Evolutionary conservation across 306 rosid species (phyloP).

Genomic region (Trichosanthes cucumerina): DNA sequence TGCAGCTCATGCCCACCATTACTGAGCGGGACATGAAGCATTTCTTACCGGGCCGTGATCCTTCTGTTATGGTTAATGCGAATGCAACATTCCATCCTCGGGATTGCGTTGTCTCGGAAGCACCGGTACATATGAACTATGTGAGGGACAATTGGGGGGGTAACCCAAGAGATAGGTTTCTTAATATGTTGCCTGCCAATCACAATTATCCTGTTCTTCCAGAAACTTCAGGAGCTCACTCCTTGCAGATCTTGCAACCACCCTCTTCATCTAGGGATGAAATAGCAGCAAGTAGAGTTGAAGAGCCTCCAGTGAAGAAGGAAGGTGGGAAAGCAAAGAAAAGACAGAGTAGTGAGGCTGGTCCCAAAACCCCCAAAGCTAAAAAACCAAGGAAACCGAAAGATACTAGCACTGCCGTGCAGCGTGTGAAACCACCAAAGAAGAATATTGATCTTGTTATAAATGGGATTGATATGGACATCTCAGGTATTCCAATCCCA

Average conservation of each 20-base stretch:
- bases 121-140: slow-evolving; percentile 51
- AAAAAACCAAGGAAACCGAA: slow-evolving; percentile 81
- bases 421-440: slow-evolving; percentile 63
- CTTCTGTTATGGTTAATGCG: slow-evolving; percentile 40
- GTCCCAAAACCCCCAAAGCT: slow-evolving; percentile 55
- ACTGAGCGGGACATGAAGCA: slow-evolving; percentile 71
- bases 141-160: slow-evolving; percentile 62
- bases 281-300: slow-evolving; percentile 32
- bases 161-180: slow-evolving; percentile 65
- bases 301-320: slow-evolving; percentile 50
- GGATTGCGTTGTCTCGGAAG: slow-evolving; percentile 53
- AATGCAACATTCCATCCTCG: slow-evolving; percentile 58
- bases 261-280: slow-evolving; percentile 48
- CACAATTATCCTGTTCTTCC: slow-evolving; percentile 59
- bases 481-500: slow-evolving; percentile 86
- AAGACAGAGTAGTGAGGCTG: slow-evolving; percentile 52
- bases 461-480: slow-evolving; percentile 80
- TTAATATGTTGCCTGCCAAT: slow-evolving; percentile 63
- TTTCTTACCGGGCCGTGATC: slow-evolving; percentile 68
- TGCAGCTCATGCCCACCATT: slow-evolving; percentile 89
- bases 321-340: slow-evolving; percentile 58
- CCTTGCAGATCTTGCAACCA: slow-evolving; percentile 57
- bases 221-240: slow-evolving; percentile 56
- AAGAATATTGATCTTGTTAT: slow-evolving; percentile 75
- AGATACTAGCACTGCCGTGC: slow-evolving; percentile 52